Evolutionary conservation across 2,329 filamentous ascomycete genomes (phyloP), one percentile per base, ranked within the genome.

Genomic region (Calonectria pteridis): DNA sequence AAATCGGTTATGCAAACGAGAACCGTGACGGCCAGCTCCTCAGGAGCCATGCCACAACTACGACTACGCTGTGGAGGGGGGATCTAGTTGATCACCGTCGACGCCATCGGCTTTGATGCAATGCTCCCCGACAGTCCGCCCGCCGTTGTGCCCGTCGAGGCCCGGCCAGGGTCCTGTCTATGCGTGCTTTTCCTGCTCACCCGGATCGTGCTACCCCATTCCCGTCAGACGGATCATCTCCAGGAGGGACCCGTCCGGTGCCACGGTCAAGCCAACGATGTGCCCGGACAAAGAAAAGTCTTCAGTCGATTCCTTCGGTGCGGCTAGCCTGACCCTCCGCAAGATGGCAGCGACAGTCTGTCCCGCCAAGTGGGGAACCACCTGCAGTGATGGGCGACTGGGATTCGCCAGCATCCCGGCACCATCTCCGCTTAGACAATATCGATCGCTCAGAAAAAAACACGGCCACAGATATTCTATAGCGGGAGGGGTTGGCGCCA

Each of bases 291-390:
- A 46, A 71, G 73, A 80, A 77, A 76, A 75, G 51, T 74, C 72
- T 79, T 77, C 69, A 70, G 63, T 66, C 71, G 69, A 62, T 67
- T 76, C 69, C 67, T 49, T 23, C 65, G 66, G 75, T 76, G 74
- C 74, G 26, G 55, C 63, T 63, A 46, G 20, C 73, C n/a, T 58
- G 50, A 31, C 62, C 63, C 55, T 69, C 65, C 72, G 51, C 50
- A 70, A 58, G 40, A 55, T 71, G 23, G 55, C 69, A 68, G 63
- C 69, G 62, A 49, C 58, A 67, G 73, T 62, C 73, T 73, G 64
- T 72, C 64, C 55, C 55, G 33, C 20, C 55, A 72, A 63, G 69
- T 68, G 69, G 78, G 71, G 75, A 66, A 63, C 49, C 51, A 26
- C 62, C 70, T 72, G 73, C 70, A 79, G 33, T 51, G 40, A 64